Base-by-base conservation (phyloP, 148 eudicot species). In the Suaeda aralocaspica region DNA sequence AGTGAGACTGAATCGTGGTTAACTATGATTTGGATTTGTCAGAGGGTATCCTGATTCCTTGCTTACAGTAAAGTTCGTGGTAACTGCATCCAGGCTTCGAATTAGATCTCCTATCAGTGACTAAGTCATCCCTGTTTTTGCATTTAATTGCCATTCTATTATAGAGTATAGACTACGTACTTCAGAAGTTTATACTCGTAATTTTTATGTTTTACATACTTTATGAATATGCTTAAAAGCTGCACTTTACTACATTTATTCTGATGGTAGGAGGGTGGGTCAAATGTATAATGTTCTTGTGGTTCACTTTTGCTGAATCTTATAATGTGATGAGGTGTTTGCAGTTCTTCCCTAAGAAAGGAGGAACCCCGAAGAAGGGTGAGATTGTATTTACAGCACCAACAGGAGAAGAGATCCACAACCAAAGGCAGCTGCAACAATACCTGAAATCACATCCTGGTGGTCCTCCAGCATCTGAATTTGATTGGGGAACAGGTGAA, bases 401-500 rank as follows among this genome's bases (percentile, higher is more conserved):
- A 62, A 88, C 98, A 30, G 96, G 98, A 1, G 98, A 92, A 74
- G 91, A 89, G 87, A 88, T 92, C 75, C 81, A 77, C 70, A 86
- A 49, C 79, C 82, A 80, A 68, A 86, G 80, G 72, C 89, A 92
- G 71, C 73, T 92, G 79, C 91, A 88, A 24, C 89, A 86, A 65
- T 92, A 89, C 85, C 86, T 92, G 80, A 92, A 89, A 82, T 82
- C 93, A 28, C 84, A 92, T 60, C 88, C 98, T 28, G 89, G 91
- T 24, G 88, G 91, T 34, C 96, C 98, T 11, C 68, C 85, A 34
- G 39, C 76, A 50, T 77, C 88, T 0, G 98, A 92, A 70, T 92
- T 92, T 79, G 96, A 88, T 66, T 92, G 98, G 98, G 84, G 91
- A 67, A 83, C 87, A 2, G 96, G 96, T 42, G 96, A 92, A 75